A percentile compares a stretch with the other conserved stretches of the same genome.
These are phyloP conservation scores for Echinosophora koreensis DNA, from an alignment of 306 rosid genomes.

Conservation along the genomic window DNA sequence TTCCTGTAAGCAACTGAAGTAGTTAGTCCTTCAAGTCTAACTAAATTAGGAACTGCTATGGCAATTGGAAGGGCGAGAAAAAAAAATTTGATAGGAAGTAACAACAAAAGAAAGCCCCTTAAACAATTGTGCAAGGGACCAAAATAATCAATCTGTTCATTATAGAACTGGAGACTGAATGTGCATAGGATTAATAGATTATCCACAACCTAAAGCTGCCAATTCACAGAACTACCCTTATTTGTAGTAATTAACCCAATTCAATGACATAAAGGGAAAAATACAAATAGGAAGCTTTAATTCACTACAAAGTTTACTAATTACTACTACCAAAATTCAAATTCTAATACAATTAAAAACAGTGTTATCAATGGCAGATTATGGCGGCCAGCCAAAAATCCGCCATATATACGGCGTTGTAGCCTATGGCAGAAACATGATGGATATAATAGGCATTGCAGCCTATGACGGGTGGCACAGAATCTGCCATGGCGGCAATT, in stretches of 20 bases:
- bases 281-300: slow-evolving; percentile 12
- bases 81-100: slow-evolving; percentile 9
- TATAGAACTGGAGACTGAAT: slow-evolving; percentile 18
- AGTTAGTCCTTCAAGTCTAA: slow-evolving; percentile 45
- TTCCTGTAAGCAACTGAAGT: slow-evolving; percentile 59
- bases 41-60: slow-evolving; percentile 18
- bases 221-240: slow-evolving; percentile 22
- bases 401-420: too few relatives aligned
- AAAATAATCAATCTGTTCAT: slow-evolving; percentile 34
- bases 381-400: too few relatives aligned
- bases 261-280: slow-evolving; percentile 7
- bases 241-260: slow-evolving; percentile 9
- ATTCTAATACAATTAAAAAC: not conserved
- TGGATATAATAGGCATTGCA: too few relatives aligned
- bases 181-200: slow-evolving; percentile 5
- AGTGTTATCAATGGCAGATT: not conserved
- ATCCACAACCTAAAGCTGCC: slow-evolving; percentile 12
- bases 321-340: not conserved
- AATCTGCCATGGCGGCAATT: too few relatives aligned
- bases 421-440: too few relatives aligned
- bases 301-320: not conserved
- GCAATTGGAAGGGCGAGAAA: not conserved
- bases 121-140: not conserved
- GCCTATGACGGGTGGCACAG: too few relatives aligned
- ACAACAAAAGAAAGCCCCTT: not conserved